phyloP scores from a whole-genome alignment of 371 early-diverging fungal genomes.

The Mortierella sp. region DNA sequence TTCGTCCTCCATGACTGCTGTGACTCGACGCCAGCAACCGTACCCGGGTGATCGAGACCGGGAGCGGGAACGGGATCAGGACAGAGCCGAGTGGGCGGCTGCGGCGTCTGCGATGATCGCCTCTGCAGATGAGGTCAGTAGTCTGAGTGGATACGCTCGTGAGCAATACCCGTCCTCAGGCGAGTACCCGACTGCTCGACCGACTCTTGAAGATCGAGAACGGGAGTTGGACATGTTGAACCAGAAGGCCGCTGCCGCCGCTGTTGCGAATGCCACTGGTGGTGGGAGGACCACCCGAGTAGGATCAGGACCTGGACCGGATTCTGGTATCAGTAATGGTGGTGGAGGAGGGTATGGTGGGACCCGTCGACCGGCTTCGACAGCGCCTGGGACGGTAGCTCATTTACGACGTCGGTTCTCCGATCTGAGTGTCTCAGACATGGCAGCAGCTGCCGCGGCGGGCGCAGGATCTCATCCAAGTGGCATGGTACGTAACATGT shows the following conservation, averaged over 20 bases:
- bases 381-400: conserved; percentile 46
- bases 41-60: conserved; percentile 28
- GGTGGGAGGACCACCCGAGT: conserved; percentile 7
- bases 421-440: conserved; percentile 36
- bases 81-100: conserved; percentile 7
- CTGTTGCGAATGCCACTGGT: neutral
- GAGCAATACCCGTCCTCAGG: conserved; percentile 45
- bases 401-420: conserved; percentile 46
- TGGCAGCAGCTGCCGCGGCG: neutral
- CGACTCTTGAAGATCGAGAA: conserved; percentile 49
- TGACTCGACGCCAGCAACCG: conserved; percentile 14
- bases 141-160: conserved; percentile 32
- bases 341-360: no score
- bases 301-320: conserved; percentile 1
- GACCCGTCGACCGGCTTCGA: conserved; percentile 25
- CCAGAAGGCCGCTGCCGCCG: conserved; percentile 26
- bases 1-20: conserved; percentile 35
- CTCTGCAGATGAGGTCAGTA: conserved; percentile 19
- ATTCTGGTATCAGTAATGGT: no score
- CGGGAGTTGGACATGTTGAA: conserved; percentile 39
- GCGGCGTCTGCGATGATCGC: conserved; percentile 15
- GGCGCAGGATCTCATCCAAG: no score
- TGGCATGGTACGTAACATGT: conserved; percentile 12
- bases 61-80: conserved; percentile 26
- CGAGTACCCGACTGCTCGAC: conserved; percentile 35